Percentiles rank a stretch among this genome's conserved stretches.
These are phyloP conservation scores for Xanthoconium separans DNA, from an alignment of 1,284 basidiomycete species.

Conservation along the genomic window DNA sequence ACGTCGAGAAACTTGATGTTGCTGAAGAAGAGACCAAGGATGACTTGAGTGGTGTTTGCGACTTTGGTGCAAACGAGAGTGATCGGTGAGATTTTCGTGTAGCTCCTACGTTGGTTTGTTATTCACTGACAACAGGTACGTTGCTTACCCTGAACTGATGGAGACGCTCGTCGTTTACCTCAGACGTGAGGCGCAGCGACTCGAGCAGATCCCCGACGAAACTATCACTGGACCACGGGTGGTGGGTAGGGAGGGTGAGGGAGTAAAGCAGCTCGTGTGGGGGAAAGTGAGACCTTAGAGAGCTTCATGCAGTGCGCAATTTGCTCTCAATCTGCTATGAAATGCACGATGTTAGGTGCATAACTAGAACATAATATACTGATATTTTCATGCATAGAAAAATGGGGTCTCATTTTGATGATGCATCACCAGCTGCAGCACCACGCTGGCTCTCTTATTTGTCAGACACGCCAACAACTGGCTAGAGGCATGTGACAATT, in stretches of 20 bases:
- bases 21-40: conserved; percentile 58
- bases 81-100: conserved; percentile 25
- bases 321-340: not conserved
- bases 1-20: conserved; percentile 55
- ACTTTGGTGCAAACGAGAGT: conserved; percentile 57
- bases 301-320: conserved; percentile 2
- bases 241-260: conserved; percentile 30
- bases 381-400: not conserved
- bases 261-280: conserved; percentile 24
- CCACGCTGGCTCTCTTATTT: not conserved
- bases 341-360: not conserved
- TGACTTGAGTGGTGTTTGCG: conserved; percentile 71
- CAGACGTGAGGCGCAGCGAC: conserved; percentile 70
- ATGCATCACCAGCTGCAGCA: too few relatives aligned
- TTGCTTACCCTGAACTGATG: conserved; percentile 78
- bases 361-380: not conserved
- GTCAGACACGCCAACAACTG: not conserved
- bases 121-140: conserved; percentile 50
- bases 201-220: conserved; percentile 74
- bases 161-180: conserved; percentile 76
- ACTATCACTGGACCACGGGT: conserved; percentile 49
- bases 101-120: not conserved
- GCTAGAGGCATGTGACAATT: not conserved
- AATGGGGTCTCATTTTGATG: too few relatives aligned
- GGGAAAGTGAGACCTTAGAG: conserved; percentile 22